A percentile compares a stretch with the other conserved stretches of the same genome.
Evolutionary conservation across 768 basidiomycete genomes (phyloP).

Genomic region (Lentinula guzmanii): DNA sequence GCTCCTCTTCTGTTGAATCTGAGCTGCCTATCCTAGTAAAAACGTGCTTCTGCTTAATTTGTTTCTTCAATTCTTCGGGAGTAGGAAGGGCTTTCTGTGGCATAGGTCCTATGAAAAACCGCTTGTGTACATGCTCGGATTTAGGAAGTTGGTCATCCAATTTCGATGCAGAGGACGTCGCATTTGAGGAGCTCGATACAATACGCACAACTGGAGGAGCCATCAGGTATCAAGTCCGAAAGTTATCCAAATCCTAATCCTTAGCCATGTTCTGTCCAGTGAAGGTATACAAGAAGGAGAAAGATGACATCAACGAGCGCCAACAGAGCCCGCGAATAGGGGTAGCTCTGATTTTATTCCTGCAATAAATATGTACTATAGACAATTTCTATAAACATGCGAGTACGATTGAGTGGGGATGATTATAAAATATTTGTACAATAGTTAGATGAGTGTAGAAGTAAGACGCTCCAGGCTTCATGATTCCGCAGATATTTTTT

Average conservation of each 20-base stretch:
- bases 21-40: slow-evolving; percentile 8
- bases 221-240: background rate
- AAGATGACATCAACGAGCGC: background rate
- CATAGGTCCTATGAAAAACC: slow-evolving; percentile 74
- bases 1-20: slow-evolving; percentile 29
- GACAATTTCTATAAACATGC: no score
- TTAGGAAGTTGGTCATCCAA: background rate
- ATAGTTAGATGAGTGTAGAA: background rate
- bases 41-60: slow-evolving; percentile 20
- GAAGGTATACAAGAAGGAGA: background rate
- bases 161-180: slow-evolving; percentile 3
- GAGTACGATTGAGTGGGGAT: background rate
- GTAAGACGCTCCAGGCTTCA: background rate
- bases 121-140: slow-evolving; percentile 29
- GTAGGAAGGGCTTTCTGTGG: slow-evolving; percentile 51
- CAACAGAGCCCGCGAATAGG: no score
- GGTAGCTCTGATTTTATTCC: background rate
- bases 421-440: background rate
- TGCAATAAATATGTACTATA: background rate
- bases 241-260: background rate
- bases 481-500: slow-evolving; percentile 18
- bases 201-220: background rate
- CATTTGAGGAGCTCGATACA: background rate
- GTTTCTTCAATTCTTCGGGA: slow-evolving; percentile 25
- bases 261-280: background rate